Evolutionary conservation across 2,329 filamentous ascomycete genomes (phyloP).

Genomic region (Aschersonia sp.): DNA sequence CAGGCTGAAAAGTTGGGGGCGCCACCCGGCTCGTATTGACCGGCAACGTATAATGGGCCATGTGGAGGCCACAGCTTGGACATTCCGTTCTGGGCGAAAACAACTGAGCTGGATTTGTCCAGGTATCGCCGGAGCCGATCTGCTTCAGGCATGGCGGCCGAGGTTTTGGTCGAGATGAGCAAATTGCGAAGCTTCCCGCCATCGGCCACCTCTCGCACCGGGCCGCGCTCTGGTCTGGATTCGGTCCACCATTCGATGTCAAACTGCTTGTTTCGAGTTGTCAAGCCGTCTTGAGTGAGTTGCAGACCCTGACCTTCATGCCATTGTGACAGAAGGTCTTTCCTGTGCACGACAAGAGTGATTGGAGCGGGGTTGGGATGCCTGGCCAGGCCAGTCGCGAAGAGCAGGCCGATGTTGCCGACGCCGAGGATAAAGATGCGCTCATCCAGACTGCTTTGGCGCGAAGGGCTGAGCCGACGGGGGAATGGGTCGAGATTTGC

Average conservation of each 20-base stretch:
- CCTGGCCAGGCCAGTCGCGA: conserved; percentile 56
- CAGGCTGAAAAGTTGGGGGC: conserved; percentile 60
- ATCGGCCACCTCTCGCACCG: conserved; percentile 23
- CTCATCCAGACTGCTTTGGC: conserved; percentile 9
- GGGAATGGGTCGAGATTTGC: conserved; percentile 12
- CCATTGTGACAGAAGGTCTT: conserved; percentile 34
- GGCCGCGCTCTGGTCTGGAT: conserved; percentile 19
- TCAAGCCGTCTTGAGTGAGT: conserved; percentile 20
- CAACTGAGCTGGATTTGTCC: conserved; percentile 52
- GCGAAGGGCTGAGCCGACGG: background rate
- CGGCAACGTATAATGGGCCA: conserved; percentile 25
- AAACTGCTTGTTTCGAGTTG: conserved; percentile 21
- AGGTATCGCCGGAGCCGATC: conserved; percentile 46
- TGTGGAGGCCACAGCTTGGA: conserved; percentile 46
- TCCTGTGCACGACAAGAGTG: conserved; percentile 64
- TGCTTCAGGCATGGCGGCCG: conserved; percentile 47
- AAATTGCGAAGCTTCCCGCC: conserved; percentile 48
- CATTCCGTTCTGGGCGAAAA: conserved; percentile 82
- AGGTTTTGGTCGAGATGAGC: conserved; percentile 65
- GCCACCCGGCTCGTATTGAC: conserved; percentile 20
- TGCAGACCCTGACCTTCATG: conserved; percentile 25
- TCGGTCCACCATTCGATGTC: conserved; percentile 41
- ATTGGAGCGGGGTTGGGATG: conserved; percentile 48
- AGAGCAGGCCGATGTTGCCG: conserved; percentile 68
- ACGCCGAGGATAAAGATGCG: conserved; percentile 66